These are phyloP conservation scores for Malassezia brasiliensis DNA, from an alignment of 1,284 basidiomycete genomes.

Conservation along the genomic window DNA sequence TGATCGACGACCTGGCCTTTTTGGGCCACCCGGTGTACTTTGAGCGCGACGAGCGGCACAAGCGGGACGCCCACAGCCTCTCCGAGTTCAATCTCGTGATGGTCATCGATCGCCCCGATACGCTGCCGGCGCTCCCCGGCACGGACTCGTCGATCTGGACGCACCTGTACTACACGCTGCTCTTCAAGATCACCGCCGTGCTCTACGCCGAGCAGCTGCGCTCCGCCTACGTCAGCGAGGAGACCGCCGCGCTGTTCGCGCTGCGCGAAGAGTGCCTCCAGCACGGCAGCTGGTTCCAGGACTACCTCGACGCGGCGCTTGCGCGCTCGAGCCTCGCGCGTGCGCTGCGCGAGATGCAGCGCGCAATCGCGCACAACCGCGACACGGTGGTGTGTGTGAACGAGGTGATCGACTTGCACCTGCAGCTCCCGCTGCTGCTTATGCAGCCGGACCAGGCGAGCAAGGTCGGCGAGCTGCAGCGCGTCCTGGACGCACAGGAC, in stretches of 20 bases:
- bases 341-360: constrained; percentile 28
- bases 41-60: background rate
- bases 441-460: constrained; percentile 24
- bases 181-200: constrained; percentile 46
- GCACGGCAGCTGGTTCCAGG: constrained; percentile 20
- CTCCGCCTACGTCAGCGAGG: constrained; percentile 27
- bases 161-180: constrained; percentile 40
- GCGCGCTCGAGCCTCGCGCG: constrained; percentile 34
- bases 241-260: constrained; percentile 27
- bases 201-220: constrained; percentile 38
- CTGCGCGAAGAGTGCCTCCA: constrained; percentile 36
- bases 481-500: constrained; percentile 35
- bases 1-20: constrained; percentile 86
- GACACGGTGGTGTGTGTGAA: constrained; percentile 38
- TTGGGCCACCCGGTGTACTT: constrained; percentile 85
- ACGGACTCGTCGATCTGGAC: constrained; percentile 34
- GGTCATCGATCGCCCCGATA: constrained; percentile 40
- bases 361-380: constrained; percentile 28
- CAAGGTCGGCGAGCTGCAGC: constrained; percentile 34
- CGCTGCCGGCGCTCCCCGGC: constrained; percentile 22
- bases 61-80: constrained; percentile 6
- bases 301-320: constrained; percentile 20
- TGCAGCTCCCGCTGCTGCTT: constrained; percentile 42
- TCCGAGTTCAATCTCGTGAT: constrained; percentile 43
- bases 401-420: constrained; percentile 33